Evolutionary conservation across 23 red algal genomes (phyloP), one percentile per base, ranked within the genome.

Genomic region (Gracilaria gracilis): DNA sequence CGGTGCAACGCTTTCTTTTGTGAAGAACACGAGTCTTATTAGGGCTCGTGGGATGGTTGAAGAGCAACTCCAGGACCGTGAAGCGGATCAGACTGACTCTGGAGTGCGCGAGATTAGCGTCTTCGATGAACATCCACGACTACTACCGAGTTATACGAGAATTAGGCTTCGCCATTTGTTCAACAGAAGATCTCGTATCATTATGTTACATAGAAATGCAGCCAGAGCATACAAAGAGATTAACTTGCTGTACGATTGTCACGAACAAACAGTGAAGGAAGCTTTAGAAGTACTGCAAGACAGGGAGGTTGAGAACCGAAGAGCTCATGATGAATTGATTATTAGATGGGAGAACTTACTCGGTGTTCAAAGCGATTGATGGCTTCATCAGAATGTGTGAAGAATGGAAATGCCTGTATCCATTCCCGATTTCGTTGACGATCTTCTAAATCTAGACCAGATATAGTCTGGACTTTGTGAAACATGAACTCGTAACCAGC

Each of bases 221-320:
- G 72, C 65, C 4, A 62, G 35, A n/a, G 87, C 76, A 4, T 90
- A 90, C 58, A 90, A 81, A 27, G 57, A 76, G 29, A 74, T 90
- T 15, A 90, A 90, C 62, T 17, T 64, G 23, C n/a, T 90, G 87
- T 90, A 80, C 39, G 87, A 90, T 69, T 39, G 39, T 13, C 87
- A 90, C 31, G 87, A 90, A 39, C 57, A 62, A 42, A 76, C 54
- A 21, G 87, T 90, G 53, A 48, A 79, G 40, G 47, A 79, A 61
- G 87, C 87, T 40, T 59, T 47, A 24, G 64, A 64, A 57, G 76
- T 49, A 25, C 15, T 90, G 32, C 71, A 80, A 74, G 40, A 67
- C 29, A 51, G 27, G 14, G 76, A 64, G 21, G 87, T 77, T 37
- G 87, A 81, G 39, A 74, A 90, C n/a, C 67, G 71, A 40, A 42